Evolutionary conservation across 768 basidiomycete species (phyloP), one percentile per base, ranked within the genome.

Genomic region (Phlebiopsis flavidoalba): DNA sequence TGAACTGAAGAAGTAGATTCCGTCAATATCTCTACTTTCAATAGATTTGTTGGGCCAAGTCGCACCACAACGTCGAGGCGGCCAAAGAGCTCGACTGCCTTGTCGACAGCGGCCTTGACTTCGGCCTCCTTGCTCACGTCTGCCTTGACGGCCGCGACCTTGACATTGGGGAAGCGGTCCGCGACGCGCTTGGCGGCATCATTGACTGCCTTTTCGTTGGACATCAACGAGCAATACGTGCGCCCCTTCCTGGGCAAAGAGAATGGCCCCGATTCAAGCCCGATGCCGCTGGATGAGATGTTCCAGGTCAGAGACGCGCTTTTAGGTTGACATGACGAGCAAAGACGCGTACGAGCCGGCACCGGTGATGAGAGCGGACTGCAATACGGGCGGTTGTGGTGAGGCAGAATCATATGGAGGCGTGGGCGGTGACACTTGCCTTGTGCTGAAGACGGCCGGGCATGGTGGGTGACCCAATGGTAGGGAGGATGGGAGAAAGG

Each of bases 211-310:
- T 80, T 75, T 22, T 86, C 65, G 73, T 95, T 97, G 72, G n/a
- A 98, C 85, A 72, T 99, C 97, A 36, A 87, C 90, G 48, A 95
- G 83, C 48, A 98, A 71, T 62, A 98, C 86, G 67, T 88, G 84
- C n/a, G 94, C 94, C 24, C 96, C 95, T 73, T 99, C 97, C 63
- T 84, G 82, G 1, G 96, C 96, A 72, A 99, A 99, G 50, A 98
- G 82, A 62, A 98, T 80, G n/a, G 94, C 87, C n/a, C n/a, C 0
- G 95, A 90, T 76, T 99, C 95, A 52, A 98, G 83, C 26, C 97
- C 97, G 72, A 99, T 97, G 0, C 97, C 97, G 59, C 95, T 98
- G 73, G 47, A 62, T 61, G 26, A 22, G 14, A 40, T n/a, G 46
- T 31, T 52, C 6, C 8, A 8, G 53, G 22, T 37, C 40, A 12